These are phyloP conservation scores for Sarcodon sp. DNA, from an alignment of 768 basidiomycete species.

Conservation along the genomic window DNA sequence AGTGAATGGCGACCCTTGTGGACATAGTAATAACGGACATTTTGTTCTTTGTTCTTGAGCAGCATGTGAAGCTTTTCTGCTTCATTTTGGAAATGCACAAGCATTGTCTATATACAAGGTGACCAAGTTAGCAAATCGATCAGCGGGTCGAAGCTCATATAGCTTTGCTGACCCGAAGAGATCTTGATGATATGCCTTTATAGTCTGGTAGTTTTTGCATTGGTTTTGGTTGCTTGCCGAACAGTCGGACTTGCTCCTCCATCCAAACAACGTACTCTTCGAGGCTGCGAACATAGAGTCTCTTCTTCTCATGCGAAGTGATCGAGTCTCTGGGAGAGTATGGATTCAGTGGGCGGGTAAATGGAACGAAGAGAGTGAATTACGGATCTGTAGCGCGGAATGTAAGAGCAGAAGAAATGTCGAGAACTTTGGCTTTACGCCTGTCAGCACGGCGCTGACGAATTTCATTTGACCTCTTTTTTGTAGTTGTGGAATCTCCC, in stretches of 20 bases:
- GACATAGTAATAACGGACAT: slow-evolving; percentile 20
- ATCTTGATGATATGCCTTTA: slow-evolving; percentile 46
- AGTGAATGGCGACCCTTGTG: not conserved
- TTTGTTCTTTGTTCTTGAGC: slow-evolving; percentile 41
- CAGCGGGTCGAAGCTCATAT: not conserved
- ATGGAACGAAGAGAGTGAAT: slow-evolving; percentile 10
- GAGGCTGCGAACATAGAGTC: slow-evolving; percentile 60
- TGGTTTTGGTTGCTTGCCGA: slow-evolving; percentile 30
- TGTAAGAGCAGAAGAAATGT: not conserved
- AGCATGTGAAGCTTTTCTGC: slow-evolving; percentile 35
- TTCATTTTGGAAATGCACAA: slow-evolving; percentile 57
- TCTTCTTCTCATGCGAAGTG: slow-evolving; percentile 68
- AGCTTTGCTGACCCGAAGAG: slow-evolving; percentile 37
- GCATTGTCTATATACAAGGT: slow-evolving; percentile 35
- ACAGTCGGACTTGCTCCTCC: slow-evolving; percentile 43
- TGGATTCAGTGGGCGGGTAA: not conserved
- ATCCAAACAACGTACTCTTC: slow-evolving; percentile 60
- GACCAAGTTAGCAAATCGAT: not conserved
- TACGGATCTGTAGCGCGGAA: slow-evolving; percentile 53
- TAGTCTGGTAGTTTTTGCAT: slow-evolving; percentile 39
- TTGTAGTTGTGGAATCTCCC: too few relatives aligned
- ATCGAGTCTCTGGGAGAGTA: slow-evolving; percentile 41
- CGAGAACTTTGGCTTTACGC: not conserved
- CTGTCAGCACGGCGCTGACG: not conserved
- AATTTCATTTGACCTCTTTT: not conserved